A percentile compares a stretch with the other conserved stretches of the same genome.
phyloP scores from a whole-genome alignment of 805 yeast species.

The Wickerhamiella qilinensis region DNA sequence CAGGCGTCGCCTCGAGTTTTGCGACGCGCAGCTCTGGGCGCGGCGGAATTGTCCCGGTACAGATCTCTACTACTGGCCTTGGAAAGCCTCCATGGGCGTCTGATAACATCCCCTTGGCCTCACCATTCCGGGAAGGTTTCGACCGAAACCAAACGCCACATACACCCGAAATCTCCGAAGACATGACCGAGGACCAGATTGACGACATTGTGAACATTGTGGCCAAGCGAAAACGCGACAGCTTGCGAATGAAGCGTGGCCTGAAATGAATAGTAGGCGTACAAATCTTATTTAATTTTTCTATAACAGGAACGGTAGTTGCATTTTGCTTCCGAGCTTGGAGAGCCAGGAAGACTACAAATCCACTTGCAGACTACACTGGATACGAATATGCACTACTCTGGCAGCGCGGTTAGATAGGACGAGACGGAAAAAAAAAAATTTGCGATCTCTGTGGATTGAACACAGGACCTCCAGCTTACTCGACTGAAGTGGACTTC shows the following conservation, averaged over 20 bases:
- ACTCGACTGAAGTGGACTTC: conserved; percentile 16
- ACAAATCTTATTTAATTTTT: too few species aligned
- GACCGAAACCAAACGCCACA: conserved; percentile 5
- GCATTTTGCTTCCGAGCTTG: too few species aligned
- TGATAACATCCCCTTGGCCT: conserved; percentile 11
- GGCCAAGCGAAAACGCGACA: conserved; percentile 36
- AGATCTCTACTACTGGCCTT: not conserved
- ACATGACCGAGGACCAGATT: not conserved
- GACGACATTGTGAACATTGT: conserved; percentile 26
- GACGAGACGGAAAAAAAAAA: too few species aligned
- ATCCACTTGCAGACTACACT: too few species aligned
- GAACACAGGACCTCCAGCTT: conserved; percentile 72
- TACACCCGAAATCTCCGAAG: conserved; percentile 6
- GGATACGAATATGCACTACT: too few species aligned
- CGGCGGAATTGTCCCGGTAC: not conserved
- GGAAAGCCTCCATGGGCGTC: not conserved
- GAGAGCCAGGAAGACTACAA: too few species aligned
- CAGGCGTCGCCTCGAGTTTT: not conserved
- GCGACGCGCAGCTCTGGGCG: not conserved
- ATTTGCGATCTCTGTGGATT: conserved; percentile 40
- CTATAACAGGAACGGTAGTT: too few species aligned
- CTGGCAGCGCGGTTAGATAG: too few species aligned
- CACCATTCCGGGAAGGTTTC: conserved; percentile 18
- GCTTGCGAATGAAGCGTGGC: conserved; percentile 33
- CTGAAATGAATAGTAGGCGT: too few species aligned